Percentiles rank a stretch among this genome's conserved stretches.
Conservation (phyloP, 139 green algal genomes). For the Chlorella sp. region DNA sequence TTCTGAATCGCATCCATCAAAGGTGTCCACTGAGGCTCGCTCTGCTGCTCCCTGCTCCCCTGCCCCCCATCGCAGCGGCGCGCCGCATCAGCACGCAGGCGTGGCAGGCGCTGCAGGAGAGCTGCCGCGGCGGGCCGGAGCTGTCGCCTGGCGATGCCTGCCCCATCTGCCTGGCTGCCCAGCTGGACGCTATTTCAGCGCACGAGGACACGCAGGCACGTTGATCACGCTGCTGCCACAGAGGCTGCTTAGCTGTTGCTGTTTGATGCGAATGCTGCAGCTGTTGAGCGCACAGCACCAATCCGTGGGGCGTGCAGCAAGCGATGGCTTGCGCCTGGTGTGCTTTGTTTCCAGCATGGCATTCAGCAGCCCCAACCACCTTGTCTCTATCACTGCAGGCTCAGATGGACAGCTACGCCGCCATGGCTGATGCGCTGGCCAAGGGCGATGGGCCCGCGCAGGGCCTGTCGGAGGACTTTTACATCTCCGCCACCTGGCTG, state of each 20-base stretch:
- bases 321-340: too few species aligned
- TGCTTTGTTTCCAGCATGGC: not conserved
- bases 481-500: constrained; percentile 28
- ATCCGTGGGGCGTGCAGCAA: too few species aligned
- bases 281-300: too few species aligned
- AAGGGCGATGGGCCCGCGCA: not conserved
- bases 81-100: constrained; percentile 43
- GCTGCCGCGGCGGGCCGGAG: constrained; percentile 43
- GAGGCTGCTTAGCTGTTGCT: not conserved
- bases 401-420: constrained; percentile 29
- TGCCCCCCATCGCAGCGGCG: constrained; percentile 34
- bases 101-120: constrained; percentile 35
- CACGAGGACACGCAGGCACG: constrained; percentile 20
- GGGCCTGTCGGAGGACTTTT: constrained; percentile 21
- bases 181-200: not conserved
- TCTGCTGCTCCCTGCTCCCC: too few species aligned
- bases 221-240: too few species aligned
- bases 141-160: constrained; percentile 47
- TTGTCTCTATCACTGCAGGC: not conserved
- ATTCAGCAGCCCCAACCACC: too few species aligned
- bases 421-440: constrained; percentile 22
- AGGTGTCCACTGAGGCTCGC: too few species aligned
- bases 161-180: constrained; percentile 46
- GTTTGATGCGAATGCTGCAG: not conserved
- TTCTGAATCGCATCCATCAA: too few species aligned